Conservation (phyloP, 345 rosid species). For the Leavenworthia alabamica region DNA sequence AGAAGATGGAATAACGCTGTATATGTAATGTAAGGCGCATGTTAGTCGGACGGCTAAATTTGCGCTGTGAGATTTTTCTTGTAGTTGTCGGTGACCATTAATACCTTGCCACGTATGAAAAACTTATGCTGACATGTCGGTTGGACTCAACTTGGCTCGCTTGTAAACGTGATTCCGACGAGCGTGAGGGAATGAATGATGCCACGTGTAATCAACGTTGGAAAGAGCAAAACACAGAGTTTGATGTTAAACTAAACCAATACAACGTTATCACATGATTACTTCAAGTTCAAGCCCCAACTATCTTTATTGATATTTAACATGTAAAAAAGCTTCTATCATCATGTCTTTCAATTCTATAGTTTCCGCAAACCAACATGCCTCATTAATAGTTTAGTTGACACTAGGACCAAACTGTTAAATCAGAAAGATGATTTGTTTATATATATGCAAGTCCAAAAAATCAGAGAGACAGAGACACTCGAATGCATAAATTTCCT, state of each 20-base stretch:
- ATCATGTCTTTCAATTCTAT: no score
- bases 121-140: constrained; percentile 13
- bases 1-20: not conserved
- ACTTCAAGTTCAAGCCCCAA: constrained; percentile 10
- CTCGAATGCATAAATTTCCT: not conserved
- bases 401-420: not conserved
- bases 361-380: not conserved
- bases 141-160: constrained; percentile 1
- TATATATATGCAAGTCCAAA: not conserved
- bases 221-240: not conserved
- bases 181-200: not conserved
- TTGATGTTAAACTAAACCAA: not conserved
- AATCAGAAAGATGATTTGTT: not conserved
- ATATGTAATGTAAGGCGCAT: constrained; percentile 14
- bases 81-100: constrained; percentile 57
- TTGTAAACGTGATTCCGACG: constrained; percentile 8
- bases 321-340: no score
- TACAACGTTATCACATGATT: constrained; percentile 10
- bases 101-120: constrained; percentile 39
- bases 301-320: no score
- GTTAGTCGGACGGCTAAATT: constrained; percentile 26
- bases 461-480: not conserved
- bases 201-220: constrained; percentile 7
- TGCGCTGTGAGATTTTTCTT: constrained; percentile 22
- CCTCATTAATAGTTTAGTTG: not conserved